Base-by-base conservation (phyloP, 2,329 filamentous ascomycete genomes). In the Exophiala oligosperma region DNA sequence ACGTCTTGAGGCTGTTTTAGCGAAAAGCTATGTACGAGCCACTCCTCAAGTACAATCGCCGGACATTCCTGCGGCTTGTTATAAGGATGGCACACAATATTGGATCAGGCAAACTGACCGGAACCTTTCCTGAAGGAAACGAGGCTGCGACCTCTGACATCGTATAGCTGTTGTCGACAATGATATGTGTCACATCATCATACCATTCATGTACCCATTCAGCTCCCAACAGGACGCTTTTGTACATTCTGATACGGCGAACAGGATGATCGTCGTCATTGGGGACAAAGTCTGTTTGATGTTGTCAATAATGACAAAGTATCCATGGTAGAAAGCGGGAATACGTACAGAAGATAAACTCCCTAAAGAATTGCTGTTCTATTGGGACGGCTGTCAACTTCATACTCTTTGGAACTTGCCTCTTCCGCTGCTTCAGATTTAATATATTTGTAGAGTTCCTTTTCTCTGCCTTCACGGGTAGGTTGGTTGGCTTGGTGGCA, bases 151-250 rank as follows among this genome's bases (percentile, higher is more conserved):
- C 54, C 37, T 56, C 40, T 17, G 28, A 52, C 5, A 56, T 48
- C 52, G 57, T 49, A 8, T 64, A 48, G 17, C 74, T 74, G 63
- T 85, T 87, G 69, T 97, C 92, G 1, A 91, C 87, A 58, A 97
- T 81, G 49, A 96, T 58, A 49, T 64, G 60, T 41, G 57, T 66
- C n/a, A 61, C 57, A 46, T 65, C 54, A 49, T 59, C 28, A 29
- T 72, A 72, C 69, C 87, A 83, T 0, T 79, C 74, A 51, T 80
- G 81, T 28, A 84, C 82, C 86, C 92, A 94, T 1, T 71, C 75
- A 1, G 88, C 93, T 44, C 93, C 93, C 70, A 86, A 86, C 67
- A 91, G 86, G 52, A 84, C 81, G 0, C 89, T 87, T 70, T 88
- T 92, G 29, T 81, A 81, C 52, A 97, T 96, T 3, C 90, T 86